Evolutionary conservation across 1,284 basidiomycete genomes (phyloP).

Genomic region (Ceraceosorus guamensis): DNA sequence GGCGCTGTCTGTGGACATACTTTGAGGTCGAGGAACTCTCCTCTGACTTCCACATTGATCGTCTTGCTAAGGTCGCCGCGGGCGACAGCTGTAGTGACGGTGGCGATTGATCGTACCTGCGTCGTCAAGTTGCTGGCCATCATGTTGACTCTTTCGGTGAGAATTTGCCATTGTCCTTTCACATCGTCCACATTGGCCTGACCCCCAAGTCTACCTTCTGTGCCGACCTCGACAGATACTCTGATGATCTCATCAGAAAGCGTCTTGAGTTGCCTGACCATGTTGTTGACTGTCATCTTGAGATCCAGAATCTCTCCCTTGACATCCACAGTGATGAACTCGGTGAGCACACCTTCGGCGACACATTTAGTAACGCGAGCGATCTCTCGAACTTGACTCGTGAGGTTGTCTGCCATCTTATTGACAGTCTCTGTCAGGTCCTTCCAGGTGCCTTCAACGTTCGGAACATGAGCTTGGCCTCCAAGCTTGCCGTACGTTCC

Average conservation of each 20-base stretch:
- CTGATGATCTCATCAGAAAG: conserved; percentile 54
- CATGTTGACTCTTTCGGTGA: conserved; percentile 48
- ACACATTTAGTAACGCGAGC: conserved; percentile 56
- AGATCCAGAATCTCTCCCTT: conserved; percentile 94
- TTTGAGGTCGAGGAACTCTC: conserved; percentile 47
- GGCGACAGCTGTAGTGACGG: conserved; percentile 45
- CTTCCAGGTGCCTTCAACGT: conserved; percentile 52
- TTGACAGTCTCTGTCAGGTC: conserved; percentile 51
- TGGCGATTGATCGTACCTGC: conserved; percentile 62
- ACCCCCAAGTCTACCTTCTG: conserved; percentile 77
- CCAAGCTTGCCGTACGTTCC: conserved; percentile 47
- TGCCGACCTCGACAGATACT: conserved; percentile 76
- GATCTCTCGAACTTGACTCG: conserved; percentile 46
- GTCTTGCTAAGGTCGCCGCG: conserved; percentile 47
- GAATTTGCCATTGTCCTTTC: conserved; percentile 51
- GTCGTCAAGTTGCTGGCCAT: conserved; percentile 68
- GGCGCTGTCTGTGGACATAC: background rate
- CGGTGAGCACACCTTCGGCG: conserved; percentile 79
- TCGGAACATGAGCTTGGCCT: conserved; percentile 48
- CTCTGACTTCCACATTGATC: conserved; percentile 47
- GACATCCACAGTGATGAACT: conserved; percentile 87
- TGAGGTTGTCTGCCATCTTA: conserved; percentile 50
- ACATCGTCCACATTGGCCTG: conserved; percentile 66
- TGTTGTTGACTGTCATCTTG: conserved; percentile 55
- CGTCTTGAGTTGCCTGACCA: conserved; percentile 45